phyloP scores from a whole-genome alignment of 1,139 yeast species.

The Hemisphaericaspora lyxosophila region DNA sequence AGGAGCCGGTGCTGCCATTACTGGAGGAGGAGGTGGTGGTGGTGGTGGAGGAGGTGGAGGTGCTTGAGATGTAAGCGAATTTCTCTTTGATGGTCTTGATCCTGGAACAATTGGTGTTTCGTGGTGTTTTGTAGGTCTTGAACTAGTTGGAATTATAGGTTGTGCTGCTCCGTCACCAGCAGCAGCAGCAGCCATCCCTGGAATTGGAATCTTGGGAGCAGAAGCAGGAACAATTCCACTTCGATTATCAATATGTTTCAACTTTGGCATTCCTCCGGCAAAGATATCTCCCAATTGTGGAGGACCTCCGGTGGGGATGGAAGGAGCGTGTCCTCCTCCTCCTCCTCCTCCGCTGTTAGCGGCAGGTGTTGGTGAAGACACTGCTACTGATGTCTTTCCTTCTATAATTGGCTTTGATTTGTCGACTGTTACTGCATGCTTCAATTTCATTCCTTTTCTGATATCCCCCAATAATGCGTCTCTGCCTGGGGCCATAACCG shows the following conservation, averaged over 20 bases:
- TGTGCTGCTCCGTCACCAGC: slow-evolving; percentile 11
- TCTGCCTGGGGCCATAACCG: slow-evolving; percentile 49
- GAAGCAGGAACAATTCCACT: slow-evolving; percentile 34
- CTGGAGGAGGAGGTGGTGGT: slow-evolving; percentile 20
- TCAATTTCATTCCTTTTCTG: slow-evolving; percentile 71
- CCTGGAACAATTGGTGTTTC: slow-evolving; percentile 13
- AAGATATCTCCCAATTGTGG: slow-evolving; percentile 77
- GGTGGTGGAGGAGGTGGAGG: slow-evolving; percentile 29
- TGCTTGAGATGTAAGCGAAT: too few relatives aligned
- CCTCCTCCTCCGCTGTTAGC: slow-evolving; percentile 3
- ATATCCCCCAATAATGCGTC: slow-evolving; percentile 87
- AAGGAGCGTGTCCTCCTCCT: slow-evolving; percentile 12
- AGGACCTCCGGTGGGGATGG: slow-evolving; percentile 24
- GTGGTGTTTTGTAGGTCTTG: slow-evolving; percentile 3
- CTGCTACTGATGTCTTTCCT: slow-evolving; percentile 23
- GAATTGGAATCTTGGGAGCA: slow-evolving; percentile 18
- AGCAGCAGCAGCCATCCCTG: slow-evolving; percentile 13
- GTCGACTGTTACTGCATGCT: slow-evolving; percentile 62
- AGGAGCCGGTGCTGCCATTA: slow-evolving; percentile 12
- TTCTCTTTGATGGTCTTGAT: slow-evolving; percentile 26
- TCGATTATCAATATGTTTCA: slow-evolving; percentile 57
- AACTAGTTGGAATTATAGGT: slow-evolving; percentile 6
- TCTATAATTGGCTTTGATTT: slow-evolving; percentile 47
- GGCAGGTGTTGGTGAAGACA: slow-evolving; percentile 10
- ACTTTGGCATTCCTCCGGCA: slow-evolving; percentile 85